These are phyloP conservation scores for Tetratostichococcus sp. DNA, from an alignment of 139 green algal species.

Conservation along the genomic window DNA sequence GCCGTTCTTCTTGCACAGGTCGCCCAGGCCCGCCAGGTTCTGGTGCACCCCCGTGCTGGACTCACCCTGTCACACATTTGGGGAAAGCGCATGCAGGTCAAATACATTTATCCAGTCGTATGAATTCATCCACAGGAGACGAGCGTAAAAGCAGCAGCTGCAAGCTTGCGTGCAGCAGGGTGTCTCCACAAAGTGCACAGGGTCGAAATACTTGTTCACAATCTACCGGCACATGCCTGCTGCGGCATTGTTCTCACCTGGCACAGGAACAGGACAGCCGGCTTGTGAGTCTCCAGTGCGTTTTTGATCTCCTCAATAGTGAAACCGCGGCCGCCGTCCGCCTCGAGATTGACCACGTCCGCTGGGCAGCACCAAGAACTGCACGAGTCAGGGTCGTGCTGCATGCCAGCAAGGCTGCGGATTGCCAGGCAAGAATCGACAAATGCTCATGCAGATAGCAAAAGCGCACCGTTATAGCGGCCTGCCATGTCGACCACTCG, in stretches of 20 bases:
- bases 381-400: no score
- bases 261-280: constrained; percentile 80
- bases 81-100: no score
- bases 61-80: constrained; percentile 76
- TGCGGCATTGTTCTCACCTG: constrained; percentile 31
- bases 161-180: no score
- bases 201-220: no score
- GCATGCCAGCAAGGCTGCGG: no score
- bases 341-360: constrained; percentile 72
- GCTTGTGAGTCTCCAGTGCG: constrained; percentile 71
- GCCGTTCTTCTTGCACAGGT: constrained; percentile 70
- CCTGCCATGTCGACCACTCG: constrained; percentile 77
- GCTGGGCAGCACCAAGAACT: constrained; percentile 34
- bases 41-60: constrained; percentile 81
- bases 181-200: no score
- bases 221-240: no score
- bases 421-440: no score
- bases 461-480: constrained; percentile 72
- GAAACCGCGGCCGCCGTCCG: constrained; percentile 65
- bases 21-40: constrained; percentile 70
- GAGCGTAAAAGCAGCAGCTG: no score
- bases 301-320: constrained; percentile 50
- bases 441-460: no score
- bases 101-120: no score
- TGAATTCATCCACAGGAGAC: no score